phyloP scores from a whole-genome alignment of 495 filamentous ascomycete species.

The Penicillium dipodomyicola region DNA sequence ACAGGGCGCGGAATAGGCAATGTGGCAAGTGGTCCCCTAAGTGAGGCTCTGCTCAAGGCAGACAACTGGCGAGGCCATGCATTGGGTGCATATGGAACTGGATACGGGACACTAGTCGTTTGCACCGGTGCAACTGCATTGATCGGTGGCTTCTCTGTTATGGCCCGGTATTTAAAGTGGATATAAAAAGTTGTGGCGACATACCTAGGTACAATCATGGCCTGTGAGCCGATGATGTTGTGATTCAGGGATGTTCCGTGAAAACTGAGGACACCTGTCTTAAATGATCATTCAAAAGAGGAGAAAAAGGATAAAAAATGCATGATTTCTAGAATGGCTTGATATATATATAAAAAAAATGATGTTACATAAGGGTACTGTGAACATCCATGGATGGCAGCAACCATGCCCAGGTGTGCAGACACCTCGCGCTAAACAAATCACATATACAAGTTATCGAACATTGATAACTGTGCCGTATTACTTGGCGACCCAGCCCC shows the following conservation, averaged over 20 bases:
- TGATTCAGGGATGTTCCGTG: not conserved
- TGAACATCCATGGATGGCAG: not conserved
- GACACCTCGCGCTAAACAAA: not conserved
- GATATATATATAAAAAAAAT: not conserved
- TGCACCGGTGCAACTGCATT: conserved; percentile 44
- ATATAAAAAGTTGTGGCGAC: conserved; percentile 7
- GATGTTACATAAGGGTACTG: not conserved
- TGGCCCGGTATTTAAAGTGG: conserved; percentile 21
- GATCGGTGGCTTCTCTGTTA: conserved; percentile 35
- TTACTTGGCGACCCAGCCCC: conserved; percentile 29
- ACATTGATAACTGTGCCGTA: not conserved
- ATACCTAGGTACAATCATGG: not conserved
- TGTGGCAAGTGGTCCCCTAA: conserved; percentile 54
- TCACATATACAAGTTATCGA: not conserved
- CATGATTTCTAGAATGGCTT: not conserved
- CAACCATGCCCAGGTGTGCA: not conserved
- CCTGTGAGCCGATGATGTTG: not conserved
- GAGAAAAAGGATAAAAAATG: not conserved
- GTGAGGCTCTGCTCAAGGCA: conserved; percentile 29
- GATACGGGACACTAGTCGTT: conserved; percentile 39
- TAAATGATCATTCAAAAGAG: not conserved
- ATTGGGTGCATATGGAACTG: conserved; percentile 35
- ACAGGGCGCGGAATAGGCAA: conserved; percentile 62
- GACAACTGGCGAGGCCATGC: conserved; percentile 18
- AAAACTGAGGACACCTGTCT: not conserved